phyloP scores from a whole-genome alignment of 1,284 basidiomycete genomes.

The Ustilago curta region DNA sequence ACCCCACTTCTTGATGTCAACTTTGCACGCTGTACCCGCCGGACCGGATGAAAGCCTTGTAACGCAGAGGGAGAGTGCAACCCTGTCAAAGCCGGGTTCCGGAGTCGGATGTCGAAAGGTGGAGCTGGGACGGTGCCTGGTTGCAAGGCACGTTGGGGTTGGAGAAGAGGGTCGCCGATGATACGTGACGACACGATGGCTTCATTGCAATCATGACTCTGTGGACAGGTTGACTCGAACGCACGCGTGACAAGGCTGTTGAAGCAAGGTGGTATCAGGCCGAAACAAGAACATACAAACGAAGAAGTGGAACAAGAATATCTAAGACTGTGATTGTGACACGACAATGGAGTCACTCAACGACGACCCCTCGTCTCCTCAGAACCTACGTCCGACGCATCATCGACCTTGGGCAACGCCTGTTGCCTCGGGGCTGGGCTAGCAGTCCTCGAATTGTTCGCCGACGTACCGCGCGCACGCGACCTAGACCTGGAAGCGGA shows the following conservation, averaged over 20 bases:
- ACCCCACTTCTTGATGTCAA: no score
- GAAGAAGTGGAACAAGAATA: not conserved
- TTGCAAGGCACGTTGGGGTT: no score
- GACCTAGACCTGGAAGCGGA: slow-evolving; percentile 18
- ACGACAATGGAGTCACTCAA: slow-evolving; percentile 6
- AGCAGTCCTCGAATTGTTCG: slow-evolving; percentile 22
- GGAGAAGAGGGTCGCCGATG: not conserved
- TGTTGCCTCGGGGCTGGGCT: slow-evolving; percentile 20
- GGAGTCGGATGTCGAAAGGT: no score
- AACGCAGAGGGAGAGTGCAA: no score
- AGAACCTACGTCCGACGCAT: not conserved
- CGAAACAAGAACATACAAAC: not conserved
- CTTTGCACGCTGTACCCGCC: no score
- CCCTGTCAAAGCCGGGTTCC: no score
- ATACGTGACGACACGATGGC: not conserved
- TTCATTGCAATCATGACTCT: no score
- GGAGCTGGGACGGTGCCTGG: no score
- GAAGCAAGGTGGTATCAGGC: not conserved
- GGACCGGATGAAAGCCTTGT: no score
- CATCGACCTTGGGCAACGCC: slow-evolving; percentile 16
- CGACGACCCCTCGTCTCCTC: slow-evolving; percentile 30
- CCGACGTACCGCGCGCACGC: slow-evolving; percentile 13
- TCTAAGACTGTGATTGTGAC: not conserved
- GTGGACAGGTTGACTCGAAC: no score
- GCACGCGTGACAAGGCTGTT: not conserved